Evolutionary conservation across 2,329 filamentous ascomycete genomes (phyloP), one percentile per base, ranked within the genome.

Genomic region (Colletotrichum horii): DNA sequence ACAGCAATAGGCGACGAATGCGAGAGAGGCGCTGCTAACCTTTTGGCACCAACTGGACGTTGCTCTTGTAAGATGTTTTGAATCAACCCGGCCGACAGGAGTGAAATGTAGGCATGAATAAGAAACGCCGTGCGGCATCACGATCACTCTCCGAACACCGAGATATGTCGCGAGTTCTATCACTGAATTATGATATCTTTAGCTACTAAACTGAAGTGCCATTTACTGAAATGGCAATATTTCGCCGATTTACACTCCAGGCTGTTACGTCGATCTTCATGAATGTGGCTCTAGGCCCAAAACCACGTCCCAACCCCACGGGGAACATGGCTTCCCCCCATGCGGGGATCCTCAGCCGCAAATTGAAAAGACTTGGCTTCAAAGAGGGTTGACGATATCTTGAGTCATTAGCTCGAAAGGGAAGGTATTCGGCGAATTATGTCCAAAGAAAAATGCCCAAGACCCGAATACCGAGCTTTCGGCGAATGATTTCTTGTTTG

Each of bases 21-120:
- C 43, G 3, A 52, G n/a, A 11, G 11, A 12, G 19, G n/a, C n/a
- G 19, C 19, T n/a, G 1, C 22, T 14, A 8, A 52, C n/a, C 43
- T 22, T 52, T 12, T 22, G 11, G n/a, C 2, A 22, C 11, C n/a
- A 22, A 22, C 6, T 11, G 4, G 43, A 22, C 11, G 8, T 12
- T 6, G 1, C n/a, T 52, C n/a, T 48, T 9, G n/a, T 22, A 22
- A 3, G 1, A 52, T 52, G n/a, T 3, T 52, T 52, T 22, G n/a
- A n/a, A 22, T 52, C n/a, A 9, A 14, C 9, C 2, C 1, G 4
- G 30, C 30, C 30, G 9, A 11, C 11, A 12, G 8, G 9, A 32
- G 14, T 48, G n/a, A 6, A 22, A 22, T 0, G 11, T 14, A 1
- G 12, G 12, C 9, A 22, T n/a, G 1, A 52, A 22, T 8, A 1